Percentiles rank a stretch among this genome's conserved stretches.
These are phyloP conservation scores for Citropsis articulata DNA, from an alignment of 345 rosid genomes.

Conservation along the genomic window DNA sequence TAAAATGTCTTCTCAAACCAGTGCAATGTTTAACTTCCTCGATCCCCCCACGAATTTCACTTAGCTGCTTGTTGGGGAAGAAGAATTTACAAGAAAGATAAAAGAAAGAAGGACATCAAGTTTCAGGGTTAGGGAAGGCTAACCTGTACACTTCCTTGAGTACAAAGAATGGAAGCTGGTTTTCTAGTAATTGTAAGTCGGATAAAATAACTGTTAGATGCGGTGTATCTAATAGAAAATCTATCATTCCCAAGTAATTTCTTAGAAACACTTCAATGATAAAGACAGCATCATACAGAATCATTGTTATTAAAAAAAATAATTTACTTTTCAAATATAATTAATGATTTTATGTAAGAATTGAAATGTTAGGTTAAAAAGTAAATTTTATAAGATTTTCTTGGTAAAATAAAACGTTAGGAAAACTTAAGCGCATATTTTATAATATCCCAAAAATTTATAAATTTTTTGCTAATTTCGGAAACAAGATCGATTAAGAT, in stretches of 20 bases:
- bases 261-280: conserved; percentile 17
- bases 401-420: too few relatives aligned
- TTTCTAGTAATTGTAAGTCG: conserved; percentile 18
- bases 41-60: not conserved
- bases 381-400: too few relatives aligned
- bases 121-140: not conserved
- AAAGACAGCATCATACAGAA: conserved; percentile 10
- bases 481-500: too few relatives aligned
- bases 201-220: not conserved
- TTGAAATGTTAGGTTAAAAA: too few relatives aligned
- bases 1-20: not conserved
- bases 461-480: too few relatives aligned
- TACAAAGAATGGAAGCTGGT: conserved; percentile 13
- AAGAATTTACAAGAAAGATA: not conserved
- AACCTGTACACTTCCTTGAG: not conserved
- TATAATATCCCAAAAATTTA: too few relatives aligned
- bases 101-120: not conserved
- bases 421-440: too few relatives aligned
- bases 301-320: not conserved
- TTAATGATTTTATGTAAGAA: too few relatives aligned
- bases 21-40: not conserved
- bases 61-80: not conserved
- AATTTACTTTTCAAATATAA: too few relatives aligned
- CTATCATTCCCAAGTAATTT: not conserved
- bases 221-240: conserved; percentile 9